phyloP scores from a whole-genome alignment of 169 alveolate species.

The Theileria equi region DNA sequence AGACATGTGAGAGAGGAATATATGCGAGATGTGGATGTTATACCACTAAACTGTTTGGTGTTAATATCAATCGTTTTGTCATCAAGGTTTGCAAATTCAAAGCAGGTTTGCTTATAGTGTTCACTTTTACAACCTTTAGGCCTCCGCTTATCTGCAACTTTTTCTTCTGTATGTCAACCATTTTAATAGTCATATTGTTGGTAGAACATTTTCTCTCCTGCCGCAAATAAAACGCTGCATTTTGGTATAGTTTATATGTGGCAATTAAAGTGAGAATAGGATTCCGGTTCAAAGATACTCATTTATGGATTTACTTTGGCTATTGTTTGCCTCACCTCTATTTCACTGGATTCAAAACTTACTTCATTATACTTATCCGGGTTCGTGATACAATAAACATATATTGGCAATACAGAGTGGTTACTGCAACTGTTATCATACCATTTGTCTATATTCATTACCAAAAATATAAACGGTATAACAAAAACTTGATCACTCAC shows the following conservation, averaged over 20 bases:
- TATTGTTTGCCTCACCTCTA: conserved; percentile 12
- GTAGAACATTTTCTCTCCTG: conserved; percentile 49
- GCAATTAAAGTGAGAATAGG: not conserved
- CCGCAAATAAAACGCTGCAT: conserved; percentile 36
- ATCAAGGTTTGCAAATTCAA: conserved; percentile 45
- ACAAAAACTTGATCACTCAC: no score
- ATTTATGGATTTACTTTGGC: conserved; percentile 21
- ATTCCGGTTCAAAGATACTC: not conserved
- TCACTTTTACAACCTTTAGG: conserved; percentile 7
- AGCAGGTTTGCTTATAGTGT: conserved; percentile 5
- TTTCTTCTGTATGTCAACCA: conserved; percentile 25
- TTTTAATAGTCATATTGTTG: no score
- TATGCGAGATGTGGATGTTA: conserved; percentile 42
- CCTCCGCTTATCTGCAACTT: conserved; percentile 47
- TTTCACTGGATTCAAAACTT: conserved; percentile 22
- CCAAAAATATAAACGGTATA: conserved; percentile 55
- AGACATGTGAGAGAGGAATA: conserved; percentile 28
- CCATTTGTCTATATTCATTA: conserved; percentile 55
- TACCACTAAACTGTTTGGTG: conserved; percentile 58
- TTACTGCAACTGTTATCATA: conserved; percentile 7
- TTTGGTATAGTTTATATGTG: conserved; percentile 16
- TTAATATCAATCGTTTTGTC: conserved; percentile 41
- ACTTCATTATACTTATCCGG: conserved; percentile 32
- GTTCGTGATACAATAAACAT: not conserved
- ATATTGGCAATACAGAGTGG: conserved; percentile 2